These are phyloP conservation scores for Hamamelis virginiana DNA, from an alignment of 164 flowering plant species.

Conservation along the genomic window DNA sequence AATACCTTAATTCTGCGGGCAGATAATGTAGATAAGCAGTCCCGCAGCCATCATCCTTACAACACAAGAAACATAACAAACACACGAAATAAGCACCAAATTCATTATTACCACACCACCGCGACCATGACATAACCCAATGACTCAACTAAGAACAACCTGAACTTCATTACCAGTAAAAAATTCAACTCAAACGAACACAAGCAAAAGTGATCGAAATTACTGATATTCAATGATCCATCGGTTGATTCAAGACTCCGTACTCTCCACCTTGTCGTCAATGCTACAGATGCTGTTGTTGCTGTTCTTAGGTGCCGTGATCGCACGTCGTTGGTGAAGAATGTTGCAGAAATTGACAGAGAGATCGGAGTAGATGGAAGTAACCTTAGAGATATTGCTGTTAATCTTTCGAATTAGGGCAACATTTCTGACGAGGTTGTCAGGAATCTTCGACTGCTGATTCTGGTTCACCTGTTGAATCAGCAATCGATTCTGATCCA, in stretches of 20 bases:
- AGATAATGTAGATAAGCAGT: not conserved
- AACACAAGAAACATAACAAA: not conserved
- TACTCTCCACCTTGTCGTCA: not conserved
- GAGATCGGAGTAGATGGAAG: constrained; percentile 50
- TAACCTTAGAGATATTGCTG: constrained; percentile 48
- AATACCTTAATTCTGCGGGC: not conserved
- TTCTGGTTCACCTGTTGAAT: constrained; percentile 65
- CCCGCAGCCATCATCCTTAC: not conserved
- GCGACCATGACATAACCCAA: too few species aligned
- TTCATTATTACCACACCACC: too few species aligned
- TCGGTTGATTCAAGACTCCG: constrained; percentile 3
- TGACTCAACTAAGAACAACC: too few species aligned
- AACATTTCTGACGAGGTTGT: constrained; percentile 53
- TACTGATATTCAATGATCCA: not conserved
- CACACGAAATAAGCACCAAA: not conserved
- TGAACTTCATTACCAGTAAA: too few species aligned
- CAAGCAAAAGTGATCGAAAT: not conserved
- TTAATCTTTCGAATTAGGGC: constrained; percentile 55
- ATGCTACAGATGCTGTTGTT: not conserved
- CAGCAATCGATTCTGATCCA: constrained; percentile 56
- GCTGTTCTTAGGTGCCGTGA: too few species aligned
- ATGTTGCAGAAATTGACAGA: constrained; percentile 37
- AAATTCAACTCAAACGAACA: not conserved
- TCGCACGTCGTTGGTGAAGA: constrained; percentile 31
- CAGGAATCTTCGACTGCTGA: constrained; percentile 55